Evolutionary conservation across 2,329 filamentous ascomycete genomes (phyloP).

Genomic region (Pseudogymnoascus sp.): DNA sequence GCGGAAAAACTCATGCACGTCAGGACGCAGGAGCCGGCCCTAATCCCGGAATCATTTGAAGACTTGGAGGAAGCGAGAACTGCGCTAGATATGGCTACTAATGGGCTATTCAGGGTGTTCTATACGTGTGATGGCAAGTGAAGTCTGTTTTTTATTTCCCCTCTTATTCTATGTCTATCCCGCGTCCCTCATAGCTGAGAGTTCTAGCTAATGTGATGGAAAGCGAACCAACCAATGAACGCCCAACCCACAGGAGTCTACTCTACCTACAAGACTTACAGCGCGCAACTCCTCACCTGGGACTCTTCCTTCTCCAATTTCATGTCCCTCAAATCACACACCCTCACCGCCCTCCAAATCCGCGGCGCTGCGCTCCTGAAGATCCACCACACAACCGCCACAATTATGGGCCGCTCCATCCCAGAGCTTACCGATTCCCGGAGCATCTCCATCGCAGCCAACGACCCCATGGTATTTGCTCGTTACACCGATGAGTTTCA

Average conservation of each 20-base stretch:
- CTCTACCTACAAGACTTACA: conserved; percentile 14
- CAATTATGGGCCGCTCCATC: conserved; percentile 17
- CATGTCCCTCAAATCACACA: conserved; percentile 17
- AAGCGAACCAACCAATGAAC: conserved; percentile 12
- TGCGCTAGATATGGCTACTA: conserved; percentile 17
- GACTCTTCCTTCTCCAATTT: conserved; percentile 20
- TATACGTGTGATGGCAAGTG: conserved; percentile 18
- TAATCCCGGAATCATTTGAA: conserved; percentile 16
- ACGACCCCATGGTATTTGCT: not conserved
- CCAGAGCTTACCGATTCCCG: not conserved
- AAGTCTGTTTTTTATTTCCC: not conserved
- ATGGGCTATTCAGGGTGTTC: conserved; percentile 21
- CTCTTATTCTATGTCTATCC: not conserved
- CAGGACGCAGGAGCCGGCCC: conserved; percentile 2
- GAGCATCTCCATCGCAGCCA: not conserved
- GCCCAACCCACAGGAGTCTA: conserved; percentile 15
- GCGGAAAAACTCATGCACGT: conserved; percentile 15
- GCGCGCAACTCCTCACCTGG: conserved; percentile 1
- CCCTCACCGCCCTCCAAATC: conserved; percentile 20
- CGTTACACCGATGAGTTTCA: conserved; percentile 15
- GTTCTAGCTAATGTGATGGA: not conserved
- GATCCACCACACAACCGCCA: conserved; percentile 20
- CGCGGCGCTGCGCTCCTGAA: conserved; percentile 25
- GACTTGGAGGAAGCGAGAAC: conserved; percentile 19
- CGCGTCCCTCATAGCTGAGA: not conserved